phyloP scores from a whole-genome alignment of 192 early-diverging fungal genomes.

The Pilobolus umbonatus region DNA sequence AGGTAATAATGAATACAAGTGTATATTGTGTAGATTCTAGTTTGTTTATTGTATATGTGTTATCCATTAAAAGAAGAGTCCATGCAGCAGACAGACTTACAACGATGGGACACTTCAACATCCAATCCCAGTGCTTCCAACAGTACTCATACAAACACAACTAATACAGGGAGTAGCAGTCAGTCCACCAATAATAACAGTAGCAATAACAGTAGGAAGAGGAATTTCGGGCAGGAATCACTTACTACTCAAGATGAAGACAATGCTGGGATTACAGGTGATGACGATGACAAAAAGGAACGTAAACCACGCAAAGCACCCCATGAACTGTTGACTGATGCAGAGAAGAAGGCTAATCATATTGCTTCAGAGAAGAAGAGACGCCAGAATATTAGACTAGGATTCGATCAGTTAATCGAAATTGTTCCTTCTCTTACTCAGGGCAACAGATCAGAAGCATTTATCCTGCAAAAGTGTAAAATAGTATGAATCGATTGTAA shows the following conservation, averaged over 20 bases:
- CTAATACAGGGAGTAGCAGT: no score
- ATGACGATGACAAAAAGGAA: conserved; percentile 3
- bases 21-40: no score
- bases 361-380: conserved; percentile 94
- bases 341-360: conserved; percentile 93
- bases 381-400: conserved; percentile 83
- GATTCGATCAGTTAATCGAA: conserved; percentile 86
- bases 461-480: conserved; percentile 78
- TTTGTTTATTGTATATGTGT: no score
- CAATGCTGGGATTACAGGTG: no score
- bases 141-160: no score
- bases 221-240: neutral
- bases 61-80: no score
- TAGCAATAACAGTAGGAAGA: neutral
- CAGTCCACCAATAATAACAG: no score
- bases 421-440: conserved; percentile 80
- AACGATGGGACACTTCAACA: no score
- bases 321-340: conserved; percentile 77
- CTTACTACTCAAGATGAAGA: neutral
- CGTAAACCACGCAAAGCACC: conserved; percentile 32
- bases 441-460: conserved; percentile 78
- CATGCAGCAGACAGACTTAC: no score
- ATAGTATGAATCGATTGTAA: no score
- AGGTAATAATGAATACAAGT: no score
- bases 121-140: no score